Evolutionary conservation across 257 asterid species (phyloP).

Genomic region (Forsythia suspensa): DNA sequence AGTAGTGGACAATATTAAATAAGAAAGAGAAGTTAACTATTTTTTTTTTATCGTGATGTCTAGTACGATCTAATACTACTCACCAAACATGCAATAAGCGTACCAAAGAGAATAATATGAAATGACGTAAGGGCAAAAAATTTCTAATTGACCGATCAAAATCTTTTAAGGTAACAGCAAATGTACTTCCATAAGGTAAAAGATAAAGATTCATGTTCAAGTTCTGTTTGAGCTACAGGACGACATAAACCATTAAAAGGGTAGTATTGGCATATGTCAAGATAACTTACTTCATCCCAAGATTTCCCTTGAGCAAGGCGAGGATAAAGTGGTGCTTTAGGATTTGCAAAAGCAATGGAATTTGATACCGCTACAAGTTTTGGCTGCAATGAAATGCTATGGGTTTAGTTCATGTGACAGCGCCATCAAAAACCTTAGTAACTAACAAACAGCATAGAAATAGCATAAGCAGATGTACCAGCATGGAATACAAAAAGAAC

Average conservation of each 20-base stretch:
- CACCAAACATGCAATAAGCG: background rate
- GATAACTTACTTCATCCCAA: conserved; percentile 81
- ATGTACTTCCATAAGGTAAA: background rate
- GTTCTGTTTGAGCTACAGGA: background rate
- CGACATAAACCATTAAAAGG: background rate
- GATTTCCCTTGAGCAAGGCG: conserved; percentile 95
- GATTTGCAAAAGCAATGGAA: conserved; percentile 72
- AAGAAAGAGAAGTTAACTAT: background rate
- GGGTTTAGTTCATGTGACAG: conserved; percentile 1
- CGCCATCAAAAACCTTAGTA: background rate
- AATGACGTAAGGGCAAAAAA: background rate
- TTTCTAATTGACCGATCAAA: background rate
- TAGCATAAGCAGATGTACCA: background rate
- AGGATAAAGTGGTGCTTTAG: conserved; percentile 90
- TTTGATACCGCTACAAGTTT: conserved; percentile 73
- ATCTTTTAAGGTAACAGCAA: background rate
- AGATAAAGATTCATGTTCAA: background rate
- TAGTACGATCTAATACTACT: background rate
- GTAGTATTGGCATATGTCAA: background rate
- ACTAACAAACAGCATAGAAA: background rate
- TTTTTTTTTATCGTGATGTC: background rate
- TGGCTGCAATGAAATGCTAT: conserved; percentile 60
- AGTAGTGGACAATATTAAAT: background rate
- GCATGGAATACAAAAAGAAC: background rate
- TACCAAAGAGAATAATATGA: background rate